Percentiles rank a stretch among this genome's conserved stretches.
phyloP scores from a whole-genome alignment of 148 eudicot species.

The Chenopodium formosanum region DNA sequence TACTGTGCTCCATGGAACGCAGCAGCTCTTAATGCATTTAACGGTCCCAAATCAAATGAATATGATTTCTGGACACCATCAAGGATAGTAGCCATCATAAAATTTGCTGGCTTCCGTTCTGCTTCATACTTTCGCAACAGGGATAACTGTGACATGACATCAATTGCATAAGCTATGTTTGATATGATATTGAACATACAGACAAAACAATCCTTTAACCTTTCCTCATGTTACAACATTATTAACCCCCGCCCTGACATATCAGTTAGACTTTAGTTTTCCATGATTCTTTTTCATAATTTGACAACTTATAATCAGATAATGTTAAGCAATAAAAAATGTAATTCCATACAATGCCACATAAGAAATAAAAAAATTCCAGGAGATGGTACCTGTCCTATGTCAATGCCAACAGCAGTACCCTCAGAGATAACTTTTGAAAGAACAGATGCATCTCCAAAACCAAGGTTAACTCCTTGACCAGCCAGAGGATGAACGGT shows the following conservation, averaged over 20 bases:
- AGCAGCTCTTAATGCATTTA: conserved; percentile 75
- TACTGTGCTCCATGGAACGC: conserved; percentile 80
- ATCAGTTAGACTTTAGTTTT: too few relatives aligned
- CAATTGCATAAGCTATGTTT: neutral
- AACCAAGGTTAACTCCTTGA: conserved; percentile 97
- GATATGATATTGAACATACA: neutral
- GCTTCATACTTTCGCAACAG: conserved; percentile 71
- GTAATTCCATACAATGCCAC: neutral
- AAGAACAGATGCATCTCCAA: conserved; percentile 81
- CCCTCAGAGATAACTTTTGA: conserved; percentile 80
- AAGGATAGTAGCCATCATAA: conserved; percentile 75
- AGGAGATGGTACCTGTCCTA: conserved; percentile 76
- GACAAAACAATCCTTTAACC: too few relatives aligned
- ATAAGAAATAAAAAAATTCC: neutral
- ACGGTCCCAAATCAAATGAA: conserved; percentile 75
- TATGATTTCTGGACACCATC: conserved; percentile 96
- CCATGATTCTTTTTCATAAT: too few relatives aligned
- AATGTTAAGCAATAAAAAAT: neutral
- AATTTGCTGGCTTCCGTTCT: conserved; percentile 77
- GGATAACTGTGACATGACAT: conserved; percentile 45
- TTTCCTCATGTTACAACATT: too few relatives aligned
- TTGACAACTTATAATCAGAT: too few relatives aligned
- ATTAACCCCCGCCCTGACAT: too few relatives aligned
- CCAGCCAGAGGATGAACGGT: conserved; percentile 99
- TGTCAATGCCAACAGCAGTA: conserved; percentile 80